Percentiles rank a stretch among this genome's conserved stretches.
Evolutionary conservation across 106 monocot genomes (phyloP).

Genomic region (Dioscorea dumetorum): DNA sequence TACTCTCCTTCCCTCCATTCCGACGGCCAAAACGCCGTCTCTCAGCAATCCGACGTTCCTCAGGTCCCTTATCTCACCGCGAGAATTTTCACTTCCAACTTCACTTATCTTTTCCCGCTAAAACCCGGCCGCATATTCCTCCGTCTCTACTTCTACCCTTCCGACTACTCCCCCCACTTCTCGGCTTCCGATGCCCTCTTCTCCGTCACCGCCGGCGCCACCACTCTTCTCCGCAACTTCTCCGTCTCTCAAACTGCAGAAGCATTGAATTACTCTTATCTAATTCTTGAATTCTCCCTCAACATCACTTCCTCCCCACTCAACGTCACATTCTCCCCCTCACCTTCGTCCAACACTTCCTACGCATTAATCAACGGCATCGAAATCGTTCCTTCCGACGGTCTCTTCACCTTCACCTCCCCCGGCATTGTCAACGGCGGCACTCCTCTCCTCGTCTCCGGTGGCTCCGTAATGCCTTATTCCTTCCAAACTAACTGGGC

Average conservation of each 20-base stretch:
- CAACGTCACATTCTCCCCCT: slow-evolving; percentile 60
- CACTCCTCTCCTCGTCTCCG: slow-evolving; percentile 1
- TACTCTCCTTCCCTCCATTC: slow-evolving; percentile 10
- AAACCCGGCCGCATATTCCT: slow-evolving; percentile 45
- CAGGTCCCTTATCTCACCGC: slow-evolving; percentile 35
- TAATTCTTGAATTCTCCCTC: slow-evolving; percentile 54
- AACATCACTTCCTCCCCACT: slow-evolving; percentile 33
- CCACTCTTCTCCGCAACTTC: slow-evolving; percentile 72
- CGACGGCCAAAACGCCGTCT: neutral
- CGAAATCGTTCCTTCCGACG: slow-evolving; percentile 53
- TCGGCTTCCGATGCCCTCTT: slow-evolving; percentile 34
- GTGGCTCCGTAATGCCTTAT: slow-evolving; percentile 8
- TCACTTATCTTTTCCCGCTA: slow-evolving; percentile 61
- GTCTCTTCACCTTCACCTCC: slow-evolving; percentile 18
- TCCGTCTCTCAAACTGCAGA: slow-evolving; percentile 36
- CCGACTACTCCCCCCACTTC: slow-evolving; percentile 25
- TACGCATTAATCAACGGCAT: slow-evolving; percentile 85
- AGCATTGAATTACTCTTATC: slow-evolving; percentile 32
- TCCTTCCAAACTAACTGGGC: slow-evolving; percentile 20
- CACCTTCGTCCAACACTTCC: slow-evolving; percentile 11
- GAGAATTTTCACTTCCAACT: slow-evolving; percentile 51
- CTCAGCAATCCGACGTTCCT: slow-evolving; percentile 15
- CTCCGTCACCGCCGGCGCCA: slow-evolving; percentile 36
- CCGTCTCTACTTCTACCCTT: slow-evolving; percentile 69
- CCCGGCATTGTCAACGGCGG: neutral